Base-by-base conservation (phyloP, 1,139 yeast genomes). In the Eremothecium gossypii region DNA sequence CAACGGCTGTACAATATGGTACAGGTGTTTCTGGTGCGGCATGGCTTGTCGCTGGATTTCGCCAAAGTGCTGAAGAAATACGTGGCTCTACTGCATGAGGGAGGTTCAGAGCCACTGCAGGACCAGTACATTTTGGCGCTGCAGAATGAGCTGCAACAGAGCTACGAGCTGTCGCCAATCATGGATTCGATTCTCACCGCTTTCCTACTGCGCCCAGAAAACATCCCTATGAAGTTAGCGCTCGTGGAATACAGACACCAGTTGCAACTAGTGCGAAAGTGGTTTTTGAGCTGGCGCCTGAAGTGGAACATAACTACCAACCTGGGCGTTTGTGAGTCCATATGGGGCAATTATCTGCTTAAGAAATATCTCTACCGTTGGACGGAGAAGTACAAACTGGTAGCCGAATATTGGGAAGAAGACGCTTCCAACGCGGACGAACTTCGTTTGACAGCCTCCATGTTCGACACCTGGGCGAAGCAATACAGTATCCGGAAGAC, bases 1-100 rank as follows among this genome's bases (percentile, higher is more conserved):
- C 23, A 37, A 14, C 27, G 43, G 31, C 38, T 55, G n/a, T 52
- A 46, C 40, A 51, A 49, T 30, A 49, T 41, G 35, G 49, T 52
- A 26, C 55, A 51, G 40, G 53, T 54, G 3, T 52, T 50, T 33
- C 44, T 57, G 10, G 28, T 49, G 13, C 47, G 57, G 31, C 53
- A 54, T 38, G 42, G 45, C n/a, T 33, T 54, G 36, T 55, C 61
- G 1, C 42, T 51, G 35, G 53, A 49, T 26, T 57, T 57, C 41
- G 44, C 55, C 29, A 51, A 47, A 40, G 45, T 53, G 10, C 51
- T 55, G 36, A 49, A 49, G 28, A 32, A 42, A 8, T 57, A 57
- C 37, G 32, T 54, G 20, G 11, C 32, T n/a, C 33, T 48, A 29
- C 41, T 57, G 8, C 26, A 44, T 5, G 50, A 49, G 26, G 45